These are phyloP conservation scores for Ophiobolus disseminans DNA, from an alignment of 2,329 filamentous ascomycete genomes.

Conservation along the genomic window DNA sequence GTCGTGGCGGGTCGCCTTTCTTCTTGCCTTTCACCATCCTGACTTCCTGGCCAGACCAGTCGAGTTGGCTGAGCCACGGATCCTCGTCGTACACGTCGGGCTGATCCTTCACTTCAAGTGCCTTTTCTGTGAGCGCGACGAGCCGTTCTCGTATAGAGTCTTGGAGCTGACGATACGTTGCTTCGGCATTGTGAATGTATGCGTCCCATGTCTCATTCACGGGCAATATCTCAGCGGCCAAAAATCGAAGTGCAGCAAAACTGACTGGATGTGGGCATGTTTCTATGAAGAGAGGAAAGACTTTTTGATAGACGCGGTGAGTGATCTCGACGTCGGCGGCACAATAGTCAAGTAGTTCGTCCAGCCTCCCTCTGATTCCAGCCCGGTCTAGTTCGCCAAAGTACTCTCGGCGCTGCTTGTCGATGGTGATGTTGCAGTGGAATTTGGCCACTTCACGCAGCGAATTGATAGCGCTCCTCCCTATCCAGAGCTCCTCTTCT, in stretches of 20 bases:
- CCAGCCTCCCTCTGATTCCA: conserved; percentile 73
- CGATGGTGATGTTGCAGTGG: conserved; percentile 87
- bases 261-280: conserved; percentile 96
- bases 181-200: conserved; percentile 84
- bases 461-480: conserved; percentile 92
- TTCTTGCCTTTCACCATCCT: conserved; percentile 92
- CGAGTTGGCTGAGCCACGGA: conserved; percentile 90
- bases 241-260: conserved; percentile 89
- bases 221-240: conserved; percentile 92
- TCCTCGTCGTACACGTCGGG: conserved; percentile 75
- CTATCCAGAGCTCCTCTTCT: conserved; percentile 95
- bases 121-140: conserved; percentile 75
- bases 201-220: conserved; percentile 86
- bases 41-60: conserved; percentile 94
- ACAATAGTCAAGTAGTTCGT: conserved; percentile 90
- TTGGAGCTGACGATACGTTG: conserved; percentile 78
- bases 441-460: conserved; percentile 95
- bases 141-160: conserved; percentile 80
- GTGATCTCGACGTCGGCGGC: conserved; percentile 93
- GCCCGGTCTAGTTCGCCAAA: conserved; percentile 82
- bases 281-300: conserved; percentile 87
- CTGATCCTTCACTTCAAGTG: conserved; percentile 74
- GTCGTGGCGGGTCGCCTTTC: conserved; percentile 79
- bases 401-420: conserved; percentile 85
- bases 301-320: conserved; percentile 90